phyloP scores from a whole-genome alignment of 805 yeast species.

The Saccharomycopsis amapae region DNA sequence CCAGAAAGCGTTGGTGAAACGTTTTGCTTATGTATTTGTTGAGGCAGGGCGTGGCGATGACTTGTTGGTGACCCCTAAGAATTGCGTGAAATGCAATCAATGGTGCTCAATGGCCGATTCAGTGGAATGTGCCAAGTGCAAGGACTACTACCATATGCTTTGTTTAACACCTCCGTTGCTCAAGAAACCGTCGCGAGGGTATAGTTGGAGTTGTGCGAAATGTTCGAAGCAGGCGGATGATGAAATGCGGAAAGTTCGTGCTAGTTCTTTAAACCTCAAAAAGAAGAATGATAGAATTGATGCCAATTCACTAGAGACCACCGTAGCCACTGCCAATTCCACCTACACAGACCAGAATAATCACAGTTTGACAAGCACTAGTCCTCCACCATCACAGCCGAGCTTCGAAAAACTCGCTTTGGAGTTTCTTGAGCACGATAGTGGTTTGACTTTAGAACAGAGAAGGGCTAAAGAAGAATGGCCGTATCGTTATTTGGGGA shows the following conservation, averaged over 20 bases:
- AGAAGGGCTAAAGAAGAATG: conserved; percentile 63
- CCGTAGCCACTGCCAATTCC: no score
- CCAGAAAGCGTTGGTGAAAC: conserved; percentile 51
- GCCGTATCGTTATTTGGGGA: conserved; percentile 75
- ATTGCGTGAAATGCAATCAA: conserved; percentile 71
- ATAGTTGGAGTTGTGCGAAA: conserved; percentile 82
- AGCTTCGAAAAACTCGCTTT: conserved; percentile 57
- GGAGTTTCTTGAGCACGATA: conserved; percentile 44
- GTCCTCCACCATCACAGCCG: conserved; percentile 22
- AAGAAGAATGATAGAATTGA: no score
- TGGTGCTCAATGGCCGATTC: conserved; percentile 78
- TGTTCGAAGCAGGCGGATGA: conserved; percentile 59
- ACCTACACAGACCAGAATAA: background rate
- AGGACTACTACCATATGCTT: conserved; percentile 62
- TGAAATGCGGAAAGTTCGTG: conserved; percentile 24
- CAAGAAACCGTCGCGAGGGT: conserved; percentile 77
- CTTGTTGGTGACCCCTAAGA: conserved; percentile 53
- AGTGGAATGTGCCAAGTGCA: conserved; percentile 75
- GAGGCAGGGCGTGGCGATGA: conserved; percentile 63
- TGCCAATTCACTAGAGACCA: no score
- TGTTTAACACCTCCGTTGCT: conserved; percentile 82
- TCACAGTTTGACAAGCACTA: no score
- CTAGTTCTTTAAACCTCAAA: background rate
- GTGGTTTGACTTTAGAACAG: conserved; percentile 33
- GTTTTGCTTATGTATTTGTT: conserved; percentile 68